Evolutionary conservation across 2,329 filamentous ascomycete species (phyloP).

Genomic region (Canariomyces notabilis): DNA sequence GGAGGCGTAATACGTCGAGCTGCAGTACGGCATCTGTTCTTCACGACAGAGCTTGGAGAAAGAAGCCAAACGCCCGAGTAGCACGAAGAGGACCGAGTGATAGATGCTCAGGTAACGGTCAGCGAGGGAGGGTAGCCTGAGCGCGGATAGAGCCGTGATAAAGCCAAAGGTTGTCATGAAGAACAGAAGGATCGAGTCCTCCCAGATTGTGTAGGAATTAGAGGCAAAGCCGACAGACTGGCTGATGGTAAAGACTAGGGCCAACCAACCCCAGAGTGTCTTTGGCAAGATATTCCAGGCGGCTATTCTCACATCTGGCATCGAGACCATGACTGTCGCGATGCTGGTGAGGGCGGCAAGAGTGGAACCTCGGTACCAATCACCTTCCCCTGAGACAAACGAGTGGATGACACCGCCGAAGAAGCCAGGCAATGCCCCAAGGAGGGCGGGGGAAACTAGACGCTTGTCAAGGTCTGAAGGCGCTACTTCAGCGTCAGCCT

Average conservation of each 20-base stretch:
- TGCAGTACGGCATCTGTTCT: conserved; percentile 97
- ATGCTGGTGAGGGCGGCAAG: conserved; percentile 43
- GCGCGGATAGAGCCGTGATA: conserved; percentile 66
- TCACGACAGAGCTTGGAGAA: conserved; percentile 91
- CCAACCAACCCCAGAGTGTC: conserved; percentile 86
- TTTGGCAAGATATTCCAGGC: conserved; percentile 57
- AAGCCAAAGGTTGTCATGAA: conserved; percentile 85
- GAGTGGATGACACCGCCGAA: conserved; percentile 30
- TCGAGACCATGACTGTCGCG: conserved; percentile 35
- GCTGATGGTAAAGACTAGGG: conserved; percentile 72
- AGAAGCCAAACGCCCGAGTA: conserved; percentile 74
- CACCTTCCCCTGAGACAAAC: conserved; percentile 33
- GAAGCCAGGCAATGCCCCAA: conserved; percentile 33
- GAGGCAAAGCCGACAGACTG: conserved; percentile 93
- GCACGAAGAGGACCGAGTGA: conserved; percentile 77
- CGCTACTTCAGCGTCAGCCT: conserved; percentile 25
- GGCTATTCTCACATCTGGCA: conserved; percentile 41
- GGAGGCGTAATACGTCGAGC: conserved; percentile 92
- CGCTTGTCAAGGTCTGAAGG: conserved; percentile 37
- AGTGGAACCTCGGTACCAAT: conserved; percentile 39
- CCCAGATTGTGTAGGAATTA: conserved; percentile 98
- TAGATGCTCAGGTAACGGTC: conserved; percentile 75
- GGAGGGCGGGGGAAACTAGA: conserved; percentile 34
- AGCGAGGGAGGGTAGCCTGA: conserved; percentile 61
- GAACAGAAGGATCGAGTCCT: conserved; percentile 89